Conservation (phyloP, 306 rosid species). For the Casuarina glauca region DNA sequence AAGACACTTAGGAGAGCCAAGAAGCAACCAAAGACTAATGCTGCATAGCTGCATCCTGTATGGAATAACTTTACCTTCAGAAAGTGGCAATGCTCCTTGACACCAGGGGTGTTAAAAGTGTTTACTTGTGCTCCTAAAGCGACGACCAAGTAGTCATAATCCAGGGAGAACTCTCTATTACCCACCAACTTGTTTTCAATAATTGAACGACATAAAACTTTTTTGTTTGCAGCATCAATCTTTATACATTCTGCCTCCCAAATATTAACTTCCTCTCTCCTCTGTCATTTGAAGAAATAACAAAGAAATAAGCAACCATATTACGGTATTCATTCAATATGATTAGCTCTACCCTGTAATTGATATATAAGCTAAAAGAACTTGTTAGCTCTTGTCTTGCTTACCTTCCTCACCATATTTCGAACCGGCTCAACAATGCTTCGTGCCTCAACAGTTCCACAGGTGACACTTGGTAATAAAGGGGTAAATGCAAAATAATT, state of each 20-base stretch:
- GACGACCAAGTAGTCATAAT: conserved; percentile 82
- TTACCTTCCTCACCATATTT: conserved; percentile 82
- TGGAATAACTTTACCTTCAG: conserved; percentile 60
- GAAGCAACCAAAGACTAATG: conserved; percentile 9
- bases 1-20: conserved; percentile 8
- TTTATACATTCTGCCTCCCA: conserved; percentile 90
- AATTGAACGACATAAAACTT: conserved; percentile 57
- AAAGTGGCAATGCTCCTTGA: conserved; percentile 80
- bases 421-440: conserved; percentile 93
- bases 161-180: conserved; percentile 65
- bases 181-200: conserved; percentile 51
- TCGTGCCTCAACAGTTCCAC: conserved; percentile 97
- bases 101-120: conserved; percentile 94
- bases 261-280: conserved; percentile 68
- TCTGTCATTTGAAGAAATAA: conserved; percentile 44
- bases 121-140: conserved; percentile 90
- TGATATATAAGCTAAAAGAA: conserved; percentile 2
- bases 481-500: conserved; percentile 97
- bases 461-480: conserved; percentile 87
- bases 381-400: conserved; percentile 12
- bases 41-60: background rate
- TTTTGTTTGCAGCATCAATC: conserved; percentile 78
- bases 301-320: background rate
- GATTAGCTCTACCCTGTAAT: conserved; percentile 12
- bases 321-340: background rate